Evolutionary conservation across 129 eudicot genomes (phyloP).

Genomic region (Artemisia argyi): DNA sequence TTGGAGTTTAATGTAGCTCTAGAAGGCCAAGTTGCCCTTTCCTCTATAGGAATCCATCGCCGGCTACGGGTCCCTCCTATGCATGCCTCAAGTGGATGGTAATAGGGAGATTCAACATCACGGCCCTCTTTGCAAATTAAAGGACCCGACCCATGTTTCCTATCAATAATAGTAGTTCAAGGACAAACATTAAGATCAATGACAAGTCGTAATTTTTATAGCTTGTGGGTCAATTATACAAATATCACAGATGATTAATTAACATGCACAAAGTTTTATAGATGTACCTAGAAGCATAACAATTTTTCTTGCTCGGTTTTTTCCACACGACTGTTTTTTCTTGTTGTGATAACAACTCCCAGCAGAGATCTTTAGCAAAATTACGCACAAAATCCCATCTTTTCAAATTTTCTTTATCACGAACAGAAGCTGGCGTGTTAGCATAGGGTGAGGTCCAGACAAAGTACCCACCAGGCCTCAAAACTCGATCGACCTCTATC

Average conservation of each 20-base stretch:
- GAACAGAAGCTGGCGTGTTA: constrained; percentile 65
- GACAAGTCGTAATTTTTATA: constrained; percentile 8
- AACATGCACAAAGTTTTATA: background rate
- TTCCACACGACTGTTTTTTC: constrained; percentile 92
- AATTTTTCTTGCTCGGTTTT: constrained; percentile 71
- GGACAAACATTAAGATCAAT: constrained; percentile 25
- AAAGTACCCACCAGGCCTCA: constrained; percentile 98
- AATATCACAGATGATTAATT: background rate
- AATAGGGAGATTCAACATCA: constrained; percentile 89
- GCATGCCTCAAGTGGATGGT: constrained; percentile 82
- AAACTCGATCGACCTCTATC: constrained; percentile 81
- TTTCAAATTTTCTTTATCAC: constrained; percentile 69
- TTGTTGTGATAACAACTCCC: constrained; percentile 89
- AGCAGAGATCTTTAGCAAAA: constrained; percentile 65
- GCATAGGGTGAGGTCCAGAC: constrained; percentile 92
- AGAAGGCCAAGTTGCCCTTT: constrained; percentile 84
- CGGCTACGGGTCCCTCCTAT: constrained; percentile 92
- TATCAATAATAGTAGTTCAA: constrained; percentile 29
- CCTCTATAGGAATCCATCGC: constrained; percentile 83
- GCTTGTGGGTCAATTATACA: background rate
- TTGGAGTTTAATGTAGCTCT: constrained; percentile 57
- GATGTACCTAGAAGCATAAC: constrained; percentile 75
- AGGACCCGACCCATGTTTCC: constrained; percentile 70
- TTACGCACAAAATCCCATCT: constrained; percentile 69
- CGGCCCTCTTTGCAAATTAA: constrained; percentile 72